phyloP scores from a whole-genome alignment of 257 asterid species.

The Nicotiana sylvestris region DNA sequence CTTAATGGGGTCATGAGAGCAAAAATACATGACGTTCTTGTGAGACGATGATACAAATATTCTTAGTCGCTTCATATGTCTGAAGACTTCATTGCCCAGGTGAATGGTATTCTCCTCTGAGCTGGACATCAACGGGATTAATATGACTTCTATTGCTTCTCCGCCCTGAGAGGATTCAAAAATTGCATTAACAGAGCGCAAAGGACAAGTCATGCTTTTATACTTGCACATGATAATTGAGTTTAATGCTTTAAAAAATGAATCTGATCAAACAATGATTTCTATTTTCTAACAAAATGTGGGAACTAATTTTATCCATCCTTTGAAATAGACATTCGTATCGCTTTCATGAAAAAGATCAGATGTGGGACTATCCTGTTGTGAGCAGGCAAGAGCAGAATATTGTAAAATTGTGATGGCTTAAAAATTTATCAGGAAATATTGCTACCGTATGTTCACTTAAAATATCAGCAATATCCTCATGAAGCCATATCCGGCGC shows the following conservation, averaged over 20 bases:
- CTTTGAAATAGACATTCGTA: not conserved
- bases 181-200: not conserved
- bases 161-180: not conserved
- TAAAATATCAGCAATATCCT: conserved; percentile 7
- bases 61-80: conserved; percentile 7
- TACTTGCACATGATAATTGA: not conserved
- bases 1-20: not conserved
- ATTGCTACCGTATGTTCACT: conserved; percentile 7
- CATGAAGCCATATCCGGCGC: not conserved
- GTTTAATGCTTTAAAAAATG: not conserved
- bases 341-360: not conserved
- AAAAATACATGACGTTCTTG: too few relatives aligned
- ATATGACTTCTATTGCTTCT: not conserved
- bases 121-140: not conserved
- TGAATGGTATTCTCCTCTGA: not conserved
- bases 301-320: not conserved
- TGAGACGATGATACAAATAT: not conserved
- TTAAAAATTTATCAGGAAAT: not conserved
- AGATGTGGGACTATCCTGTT: too few relatives aligned
- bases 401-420: not conserved
- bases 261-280: not conserved
- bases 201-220: not conserved
- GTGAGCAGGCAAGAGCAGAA: not conserved
- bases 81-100: not conserved
- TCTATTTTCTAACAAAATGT: not conserved